A percentile compares a stretch with the other conserved stretches of the same genome.
Conservation (phyloP, 495 filamentous ascomycete species). For the Penicillium salamii region DNA sequence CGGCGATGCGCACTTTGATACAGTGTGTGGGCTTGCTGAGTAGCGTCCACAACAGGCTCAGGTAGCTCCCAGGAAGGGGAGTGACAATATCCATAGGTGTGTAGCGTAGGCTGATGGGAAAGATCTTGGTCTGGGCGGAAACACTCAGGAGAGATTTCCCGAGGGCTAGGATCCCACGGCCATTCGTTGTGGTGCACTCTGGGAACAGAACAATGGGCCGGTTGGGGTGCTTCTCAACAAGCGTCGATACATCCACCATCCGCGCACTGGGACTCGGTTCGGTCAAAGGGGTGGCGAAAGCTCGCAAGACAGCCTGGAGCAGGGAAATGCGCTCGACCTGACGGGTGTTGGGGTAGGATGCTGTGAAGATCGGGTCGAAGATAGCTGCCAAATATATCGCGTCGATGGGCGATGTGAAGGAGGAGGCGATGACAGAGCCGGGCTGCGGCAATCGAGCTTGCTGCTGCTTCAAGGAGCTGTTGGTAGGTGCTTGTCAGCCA, state of each 20-base stretch:
- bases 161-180: slow-evolving; percentile 82
- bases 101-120: slow-evolving; percentile 85
- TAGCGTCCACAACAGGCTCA: slow-evolving; percentile 76
- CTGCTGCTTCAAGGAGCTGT: slow-evolving; percentile 57
- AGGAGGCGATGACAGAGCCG: slow-evolving; percentile 78
- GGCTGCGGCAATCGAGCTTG: slow-evolving; percentile 70
- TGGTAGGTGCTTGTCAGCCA: neutral
- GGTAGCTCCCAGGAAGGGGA: slow-evolving; percentile 69
- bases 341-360: slow-evolving; percentile 68
- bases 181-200: slow-evolving; percentile 92
- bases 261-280: slow-evolving; percentile 43
- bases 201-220: slow-evolving; percentile 83
- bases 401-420: slow-evolving; percentile 89
- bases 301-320: slow-evolving; percentile 66
- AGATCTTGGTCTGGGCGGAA: slow-evolving; percentile 66
- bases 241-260: slow-evolving; percentile 57
- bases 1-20: slow-evolving; percentile 85
- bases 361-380: slow-evolving; percentile 92
- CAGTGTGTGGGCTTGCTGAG: slow-evolving; percentile 83
- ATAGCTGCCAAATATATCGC: slow-evolving; percentile 93
- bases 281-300: slow-evolving; percentile 60
- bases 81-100: slow-evolving; percentile 87
- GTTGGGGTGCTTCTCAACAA: slow-evolving; percentile 65
- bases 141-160: slow-evolving; percentile 67
- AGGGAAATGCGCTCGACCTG: slow-evolving; percentile 75